Conservation (phyloP, 2,329 filamentous ascomycete species). For the Colletotrichum noveboracense region DNA sequence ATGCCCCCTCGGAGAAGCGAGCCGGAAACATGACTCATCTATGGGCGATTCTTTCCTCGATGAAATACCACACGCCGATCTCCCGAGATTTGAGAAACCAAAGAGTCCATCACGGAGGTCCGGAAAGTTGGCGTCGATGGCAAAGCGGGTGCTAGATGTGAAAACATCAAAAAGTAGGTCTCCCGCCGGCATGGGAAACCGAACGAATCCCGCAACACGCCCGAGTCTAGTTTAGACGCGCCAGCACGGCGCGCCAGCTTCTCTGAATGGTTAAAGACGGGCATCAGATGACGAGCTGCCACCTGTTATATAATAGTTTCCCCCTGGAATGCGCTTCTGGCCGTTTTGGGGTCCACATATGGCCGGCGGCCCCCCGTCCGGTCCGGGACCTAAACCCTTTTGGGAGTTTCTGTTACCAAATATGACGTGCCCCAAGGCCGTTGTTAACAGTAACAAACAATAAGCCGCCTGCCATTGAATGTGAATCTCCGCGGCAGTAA, state of each 20-base stretch:
- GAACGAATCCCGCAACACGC: neutral
- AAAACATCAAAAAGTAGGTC: neutral
- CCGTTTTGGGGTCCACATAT: constrained; percentile 2
- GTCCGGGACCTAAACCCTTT: constrained; percentile 20
- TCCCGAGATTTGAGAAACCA: neutral
- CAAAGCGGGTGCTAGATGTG: neutral
- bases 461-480: constrained; percentile 17
- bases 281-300: constrained; percentile 2
- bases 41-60: neutral
- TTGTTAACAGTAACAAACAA: neutral
- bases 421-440: constrained; percentile 21
- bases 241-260: neutral
- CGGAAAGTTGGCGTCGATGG: neutral
- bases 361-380: constrained; percentile 6
- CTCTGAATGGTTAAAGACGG: neutral
- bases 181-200: neutral
- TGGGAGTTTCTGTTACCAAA: constrained; percentile 32
- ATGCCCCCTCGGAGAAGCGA: neutral
- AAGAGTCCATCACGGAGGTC: neutral
- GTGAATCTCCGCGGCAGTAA: constrained; percentile 31
- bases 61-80: neutral
- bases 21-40: neutral
- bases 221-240: neutral
- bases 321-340: neutral
- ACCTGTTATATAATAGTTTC: constrained; percentile 19